These are phyloP conservation scores for Lophiotrema nucula DNA, from an alignment of 495 filamentous ascomycete species.

Conservation along the genomic window DNA sequence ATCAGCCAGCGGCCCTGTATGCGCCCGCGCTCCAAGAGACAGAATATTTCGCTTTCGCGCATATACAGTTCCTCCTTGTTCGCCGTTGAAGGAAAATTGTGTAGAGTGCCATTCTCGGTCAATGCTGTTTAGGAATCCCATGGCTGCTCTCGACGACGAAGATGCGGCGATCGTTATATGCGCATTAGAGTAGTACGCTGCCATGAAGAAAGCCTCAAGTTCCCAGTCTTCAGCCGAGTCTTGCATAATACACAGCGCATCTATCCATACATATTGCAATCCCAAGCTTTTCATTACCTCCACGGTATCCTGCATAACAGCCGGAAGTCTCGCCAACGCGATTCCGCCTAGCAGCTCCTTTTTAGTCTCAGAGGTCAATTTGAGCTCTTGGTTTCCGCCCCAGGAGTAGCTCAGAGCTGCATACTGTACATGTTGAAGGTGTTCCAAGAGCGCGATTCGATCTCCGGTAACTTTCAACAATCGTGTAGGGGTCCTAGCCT, in stretches of 20 bases:
- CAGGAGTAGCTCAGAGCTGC: no score
- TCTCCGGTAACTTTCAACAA: no score
- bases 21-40: not conserved
- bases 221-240: not conserved
- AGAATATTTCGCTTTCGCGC: not conserved
- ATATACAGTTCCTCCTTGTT: not conserved
- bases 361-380: not conserved
- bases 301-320: not conserved
- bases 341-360: not conserved
- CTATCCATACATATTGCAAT: not conserved
- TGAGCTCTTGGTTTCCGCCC: not conserved
- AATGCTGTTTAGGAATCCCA: not conserved
- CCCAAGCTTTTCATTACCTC: not conserved
- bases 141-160: not conserved
- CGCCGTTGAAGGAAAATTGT: not conserved
- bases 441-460: no score
- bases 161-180: not conserved
- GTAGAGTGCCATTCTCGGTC: not conserved
- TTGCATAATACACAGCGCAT: not conserved
- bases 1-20: not conserved
- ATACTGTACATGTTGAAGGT: no score
- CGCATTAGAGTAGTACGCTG: not conserved
- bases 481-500: no score
- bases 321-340: not conserved
- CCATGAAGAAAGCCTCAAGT: not conserved